Evolutionary conservation across 306 rosid species (phyloP), one percentile per base, ranked within the genome.

Genomic region (Medicago ruthenica): DNA sequence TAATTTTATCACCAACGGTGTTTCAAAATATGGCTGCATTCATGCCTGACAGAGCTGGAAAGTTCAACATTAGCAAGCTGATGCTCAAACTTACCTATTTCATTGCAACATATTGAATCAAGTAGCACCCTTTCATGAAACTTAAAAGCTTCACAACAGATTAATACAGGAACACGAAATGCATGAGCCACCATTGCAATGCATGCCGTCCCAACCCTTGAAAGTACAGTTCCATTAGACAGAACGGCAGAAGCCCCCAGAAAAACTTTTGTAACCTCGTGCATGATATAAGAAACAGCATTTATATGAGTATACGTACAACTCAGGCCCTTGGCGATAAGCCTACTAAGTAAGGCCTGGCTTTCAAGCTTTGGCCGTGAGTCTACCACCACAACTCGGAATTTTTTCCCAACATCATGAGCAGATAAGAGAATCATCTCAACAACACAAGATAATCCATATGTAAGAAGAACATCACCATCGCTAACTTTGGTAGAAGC

Each of bases 51-150:
- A 63, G 21, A 31, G 75, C 36, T 21, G 18, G 64, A 66, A 37
- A 66, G 67, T 55, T 67, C 39, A 79, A 77, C 13, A 55, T 8
- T 8, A 66, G 58, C 63, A 82, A 72, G 24, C 71, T 31, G 37
- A 31, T 41, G 65, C 61, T 66, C 51, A 75, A 73, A 50, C 84
- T 34, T 86, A 89, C 98, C 97, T 58, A 93, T 84, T 79, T 93
- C 98, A 9, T 93, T 93, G 50, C 82, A 91, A 83, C 98, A 91
- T 69, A 93, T 87, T 6, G 98, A 91, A 83, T 91, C 98, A 80
- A 93, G 98, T 79, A 87, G 98, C 68, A 93, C 98, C 82, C 98
- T 88, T 86, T 93, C 97, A 60, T 93, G 97, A 87, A 93, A 93
- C 72, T 93, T 93, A 75, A 91, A 93, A 45, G 97, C 91, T 87